Conservation (phyloP, 208 protist genomes). For the Trypanosoma brucei region DNA sequence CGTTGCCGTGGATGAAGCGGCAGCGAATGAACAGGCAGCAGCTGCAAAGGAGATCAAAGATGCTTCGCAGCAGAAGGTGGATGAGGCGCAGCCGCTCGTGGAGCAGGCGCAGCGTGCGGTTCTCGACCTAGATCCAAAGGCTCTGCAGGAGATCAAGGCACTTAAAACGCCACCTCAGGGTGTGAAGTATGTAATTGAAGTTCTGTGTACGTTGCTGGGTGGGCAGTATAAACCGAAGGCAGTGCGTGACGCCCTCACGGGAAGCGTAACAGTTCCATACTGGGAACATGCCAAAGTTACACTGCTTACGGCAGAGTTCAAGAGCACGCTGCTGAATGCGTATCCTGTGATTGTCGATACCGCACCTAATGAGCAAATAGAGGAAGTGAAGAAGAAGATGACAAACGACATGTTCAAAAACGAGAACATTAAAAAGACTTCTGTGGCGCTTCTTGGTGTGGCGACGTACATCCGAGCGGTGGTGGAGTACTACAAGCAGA, state of each 20-base stretch:
- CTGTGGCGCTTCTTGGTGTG: constrained; percentile 90
- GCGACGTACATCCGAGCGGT: constrained; percentile 96
- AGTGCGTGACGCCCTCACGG: constrained; percentile 73
- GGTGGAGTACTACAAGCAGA: constrained; percentile 96
- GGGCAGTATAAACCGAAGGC: constrained; percentile 85
- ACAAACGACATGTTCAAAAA: constrained; percentile 91
- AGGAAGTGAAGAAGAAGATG: constrained; percentile 94
- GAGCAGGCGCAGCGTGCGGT: constrained; percentile 92
- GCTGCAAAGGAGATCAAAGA: constrained; percentile 92
- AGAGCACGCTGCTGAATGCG: constrained; percentile 79
- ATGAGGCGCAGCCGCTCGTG: constrained; percentile 93
- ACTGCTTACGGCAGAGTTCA: constrained; percentile 85
- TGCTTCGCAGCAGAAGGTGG: constrained; percentile 94
- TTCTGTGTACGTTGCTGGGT: constrained; percentile 87
- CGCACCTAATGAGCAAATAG: constrained; percentile 85
- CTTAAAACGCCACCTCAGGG: constrained; percentile 93
- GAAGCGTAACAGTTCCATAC: constrained; percentile 87
- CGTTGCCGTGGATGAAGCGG: constrained; percentile 88
- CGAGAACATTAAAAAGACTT: constrained; percentile 90
- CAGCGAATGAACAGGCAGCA: constrained; percentile 86
- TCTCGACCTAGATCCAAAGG: constrained; percentile 90
- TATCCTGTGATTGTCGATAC: constrained; percentile 88
- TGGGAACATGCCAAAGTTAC: constrained; percentile 91
- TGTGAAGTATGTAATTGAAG: constrained; percentile 94
- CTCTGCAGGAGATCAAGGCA: constrained; percentile 93